Evolutionary conservation across 2,329 filamentous ascomycete genomes (phyloP), one percentile per base, ranked within the genome.

Genomic region (Curvularia spicifera): DNA sequence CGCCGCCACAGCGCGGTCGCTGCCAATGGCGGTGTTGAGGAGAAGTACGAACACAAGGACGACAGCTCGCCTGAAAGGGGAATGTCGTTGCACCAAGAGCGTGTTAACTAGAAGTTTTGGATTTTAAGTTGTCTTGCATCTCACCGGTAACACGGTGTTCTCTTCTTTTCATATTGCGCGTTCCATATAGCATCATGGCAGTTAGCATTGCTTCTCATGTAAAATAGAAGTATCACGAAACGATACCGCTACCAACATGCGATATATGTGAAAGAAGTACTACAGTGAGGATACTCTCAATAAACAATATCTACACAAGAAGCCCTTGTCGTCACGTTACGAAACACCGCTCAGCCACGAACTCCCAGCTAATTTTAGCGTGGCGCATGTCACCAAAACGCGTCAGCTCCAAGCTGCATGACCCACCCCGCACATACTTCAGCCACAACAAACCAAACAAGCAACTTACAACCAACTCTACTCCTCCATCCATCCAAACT

Each of bases 41-140:
- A 69, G 46, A 70, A 71, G 57, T 43, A 56, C 8, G 59, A 58
- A 12, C 64, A 65, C 15, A 67, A 68, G 49, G 61, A 66, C 10
- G 64, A 68, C 24, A 64, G 56, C 39, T 64, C 63, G n/a, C 64
- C 66, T 29, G 61, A 65, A 24, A 64, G 67, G 29, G 64, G 66
- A 24, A 58, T 59, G 60, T 69, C 66, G 22, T 44, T 63, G 56
- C 69, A 71, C 24, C 62, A 63, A 42, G 69, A 71, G 62, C 63
- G 54, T 42, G 51, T 68, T 9, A 39, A 54, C 45, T 46, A 54
- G 8, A 54, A 5, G 28, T 37, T 8, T 18, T 26, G 20, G 29
- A 20, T 43, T 7, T 29, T 42, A 13, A 43, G 10, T 22, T 26
- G 13, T 20, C 5, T 24, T 28, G 26, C 12, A 33, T 29, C 4